Conservation (phyloP, 768 basidiomycete genomes). For the Tricholoma bakamatsutake region DNA sequence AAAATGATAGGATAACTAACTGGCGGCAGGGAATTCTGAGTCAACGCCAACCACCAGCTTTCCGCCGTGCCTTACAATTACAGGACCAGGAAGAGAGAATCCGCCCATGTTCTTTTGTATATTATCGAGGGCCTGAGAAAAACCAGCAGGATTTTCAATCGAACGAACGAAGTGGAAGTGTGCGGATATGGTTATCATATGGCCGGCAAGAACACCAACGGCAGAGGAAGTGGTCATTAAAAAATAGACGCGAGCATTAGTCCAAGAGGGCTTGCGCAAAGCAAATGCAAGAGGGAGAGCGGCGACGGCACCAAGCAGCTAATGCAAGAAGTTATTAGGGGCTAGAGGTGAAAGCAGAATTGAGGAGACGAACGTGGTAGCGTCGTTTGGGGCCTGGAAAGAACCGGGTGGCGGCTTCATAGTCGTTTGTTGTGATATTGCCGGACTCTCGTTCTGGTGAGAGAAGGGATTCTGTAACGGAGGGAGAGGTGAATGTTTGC, state of each 20-base stretch:
- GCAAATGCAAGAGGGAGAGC: conserved; percentile 12
- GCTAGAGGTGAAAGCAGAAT: background rate
- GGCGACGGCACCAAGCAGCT: conserved; percentile 11
- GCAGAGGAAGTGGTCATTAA: conserved; percentile 18
- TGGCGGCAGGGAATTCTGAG: conserved; percentile 3
- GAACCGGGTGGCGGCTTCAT: conserved; percentile 47
- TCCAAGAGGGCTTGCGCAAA: conserved; percentile 21
- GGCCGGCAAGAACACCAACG: conserved; percentile 27
- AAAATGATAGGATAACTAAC: background rate
- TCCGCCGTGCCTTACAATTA: conserved; percentile 22
- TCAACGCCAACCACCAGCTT: conserved; percentile 11
- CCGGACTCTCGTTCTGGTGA: conserved; percentile 48
- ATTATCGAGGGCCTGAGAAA: conserved; percentile 34
- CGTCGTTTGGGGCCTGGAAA: conserved; percentile 39
- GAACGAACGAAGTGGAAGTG: conserved; percentile 33
- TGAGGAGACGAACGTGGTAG: conserved; percentile 29
- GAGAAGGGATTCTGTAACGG: conserved; percentile 40
- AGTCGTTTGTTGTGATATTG: conserved; percentile 47
- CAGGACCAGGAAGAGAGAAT: conserved; percentile 18
- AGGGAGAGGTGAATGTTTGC: conserved; percentile 38
- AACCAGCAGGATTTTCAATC: conserved; percentile 34
- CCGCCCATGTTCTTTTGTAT: conserved; percentile 39
- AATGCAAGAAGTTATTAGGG: background rate
- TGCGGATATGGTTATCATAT: conserved; percentile 20
- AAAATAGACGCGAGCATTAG: conserved; percentile 10